Conservation (phyloP, 2,329 filamentous ascomycete species). For the Alternaria dauci region DNA sequence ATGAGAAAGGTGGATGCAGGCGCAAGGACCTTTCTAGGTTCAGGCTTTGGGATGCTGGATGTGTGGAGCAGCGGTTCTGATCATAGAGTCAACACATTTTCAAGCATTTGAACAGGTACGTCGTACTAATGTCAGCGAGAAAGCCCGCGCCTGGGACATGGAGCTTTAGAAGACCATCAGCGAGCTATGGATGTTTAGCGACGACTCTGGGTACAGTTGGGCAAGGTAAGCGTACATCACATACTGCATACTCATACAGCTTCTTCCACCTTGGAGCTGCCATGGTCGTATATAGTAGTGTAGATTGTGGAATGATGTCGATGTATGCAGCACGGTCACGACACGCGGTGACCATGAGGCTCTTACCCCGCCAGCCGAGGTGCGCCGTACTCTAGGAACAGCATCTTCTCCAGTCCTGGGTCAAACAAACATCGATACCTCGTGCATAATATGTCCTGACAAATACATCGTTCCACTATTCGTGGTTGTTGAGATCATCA, state of each 20-base stretch:
- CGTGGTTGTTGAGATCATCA: too few relatives aligned
- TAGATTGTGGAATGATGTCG: too few relatives aligned
- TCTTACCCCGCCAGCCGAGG: conserved; percentile 19
- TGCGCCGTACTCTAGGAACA: neutral
- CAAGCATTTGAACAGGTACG: conserved; percentile 32
- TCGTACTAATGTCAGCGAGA: conserved; percentile 67
- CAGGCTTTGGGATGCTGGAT: conserved; percentile 24
- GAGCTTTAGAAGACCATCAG: conserved; percentile 76
- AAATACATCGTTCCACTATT: neutral
- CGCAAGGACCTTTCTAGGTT: conserved; percentile 53
- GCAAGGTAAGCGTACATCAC: conserved; percentile 36
- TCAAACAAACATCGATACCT: neutral
- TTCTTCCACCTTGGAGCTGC: conserved; percentile 41
- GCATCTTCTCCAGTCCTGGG: neutral
- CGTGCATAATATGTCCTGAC: too few relatives aligned
- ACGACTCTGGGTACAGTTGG: neutral
- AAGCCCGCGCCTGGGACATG: conserved; percentile 72
- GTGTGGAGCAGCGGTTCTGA: conserved; percentile 41
- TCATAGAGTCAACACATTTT: neutral
- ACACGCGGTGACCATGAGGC: neutral
- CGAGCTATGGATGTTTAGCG: conserved; percentile 48
- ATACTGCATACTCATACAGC: conserved; percentile 45
- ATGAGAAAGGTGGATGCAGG: conserved; percentile 71
- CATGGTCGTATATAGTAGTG: conserved; percentile 23
- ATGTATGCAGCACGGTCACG: neutral